Conservation (phyloP, 2,329 filamentous ascomycete genomes). For the Stachybotrys chartarum region DNA sequence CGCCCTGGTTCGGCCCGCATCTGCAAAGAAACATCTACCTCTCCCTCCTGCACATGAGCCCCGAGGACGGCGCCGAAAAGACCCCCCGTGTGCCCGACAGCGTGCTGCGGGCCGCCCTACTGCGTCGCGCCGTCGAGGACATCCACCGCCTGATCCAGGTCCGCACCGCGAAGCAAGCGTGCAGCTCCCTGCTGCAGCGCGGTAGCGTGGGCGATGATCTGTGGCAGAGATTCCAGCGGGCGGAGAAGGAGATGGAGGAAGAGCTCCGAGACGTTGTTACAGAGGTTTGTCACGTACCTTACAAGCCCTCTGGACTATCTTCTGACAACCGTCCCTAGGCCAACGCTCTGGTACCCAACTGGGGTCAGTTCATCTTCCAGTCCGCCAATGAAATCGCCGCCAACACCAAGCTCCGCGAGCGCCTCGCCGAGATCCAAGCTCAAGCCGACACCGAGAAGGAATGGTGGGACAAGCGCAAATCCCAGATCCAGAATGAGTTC, state of each 20-base stretch:
- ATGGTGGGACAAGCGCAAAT: constrained; percentile 86
- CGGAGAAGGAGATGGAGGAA: constrained; percentile 96
- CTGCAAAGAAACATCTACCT: constrained; percentile 92
- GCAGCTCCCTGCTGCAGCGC: constrained; percentile 74
- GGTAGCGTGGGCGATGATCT: constrained; percentile 94
- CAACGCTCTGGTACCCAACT: constrained; percentile 79
- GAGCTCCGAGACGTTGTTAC: constrained; percentile 90
- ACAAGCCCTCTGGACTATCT: not conserved
- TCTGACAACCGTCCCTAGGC: constrained; percentile 49
- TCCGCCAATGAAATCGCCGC: constrained; percentile 92
- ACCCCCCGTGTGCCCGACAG: constrained; percentile 68
- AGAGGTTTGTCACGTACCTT: constrained; percentile 53
- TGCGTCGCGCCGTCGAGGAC: constrained; percentile 86
- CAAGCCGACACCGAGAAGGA: constrained; percentile 68
- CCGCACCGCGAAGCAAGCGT: constrained; percentile 79
- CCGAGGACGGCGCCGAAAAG: constrained; percentile 58
- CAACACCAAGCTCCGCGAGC: constrained; percentile 69
- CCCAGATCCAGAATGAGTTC: constrained; percentile 66
- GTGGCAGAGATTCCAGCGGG: constrained; percentile 84
- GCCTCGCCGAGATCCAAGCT: constrained; percentile 66
- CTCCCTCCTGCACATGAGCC: constrained; percentile 75
- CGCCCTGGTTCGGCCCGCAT: constrained; percentile 90
- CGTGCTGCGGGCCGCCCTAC: constrained; percentile 77
- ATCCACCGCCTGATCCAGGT: constrained; percentile 88
- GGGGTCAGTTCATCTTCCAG: constrained; percentile 95